Percentiles rank a stretch among this genome's conserved stretches.
Evolutionary conservation across 345 rosid genomes (phyloP).

Genomic region (Nephelium lappaceum): DNA sequence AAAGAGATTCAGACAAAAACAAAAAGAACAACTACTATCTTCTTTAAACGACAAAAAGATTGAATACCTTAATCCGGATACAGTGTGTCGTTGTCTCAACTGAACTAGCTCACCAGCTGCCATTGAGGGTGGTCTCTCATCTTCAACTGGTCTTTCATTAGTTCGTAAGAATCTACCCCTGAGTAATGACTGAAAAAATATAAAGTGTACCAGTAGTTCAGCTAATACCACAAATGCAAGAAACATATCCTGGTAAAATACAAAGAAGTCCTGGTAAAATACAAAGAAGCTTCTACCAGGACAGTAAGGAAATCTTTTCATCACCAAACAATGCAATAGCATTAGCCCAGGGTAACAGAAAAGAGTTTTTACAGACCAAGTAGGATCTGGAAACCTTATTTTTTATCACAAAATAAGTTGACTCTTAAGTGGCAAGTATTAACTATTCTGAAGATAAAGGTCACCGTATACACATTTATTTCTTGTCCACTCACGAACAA

Average conservation of each 20-base stretch:
- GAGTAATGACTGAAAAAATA: conserved; percentile 71
- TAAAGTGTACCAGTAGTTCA: conserved; percentile 24
- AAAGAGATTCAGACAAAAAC: too few species aligned
- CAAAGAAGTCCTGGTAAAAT: not conserved
- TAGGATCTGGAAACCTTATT: not conserved
- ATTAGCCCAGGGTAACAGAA: not conserved
- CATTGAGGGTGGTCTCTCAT: conserved; percentile 73
- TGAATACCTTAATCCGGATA: conserved; percentile 87
- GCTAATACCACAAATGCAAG: not conserved
- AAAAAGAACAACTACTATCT: not conserved
- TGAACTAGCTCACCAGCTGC: conserved; percentile 89
- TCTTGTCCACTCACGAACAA: not conserved
- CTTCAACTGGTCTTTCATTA: conserved; percentile 75
- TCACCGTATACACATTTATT: not conserved
- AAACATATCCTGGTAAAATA: conserved; percentile 4
- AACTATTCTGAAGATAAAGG: not conserved
- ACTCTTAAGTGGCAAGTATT: not conserved
- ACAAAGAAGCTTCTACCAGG: not conserved
- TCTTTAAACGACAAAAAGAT: conserved; percentile 9
- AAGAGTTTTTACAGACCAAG: not conserved
- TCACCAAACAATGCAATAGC: not conserved
- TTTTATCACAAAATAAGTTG: not conserved
- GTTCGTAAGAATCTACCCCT: conserved; percentile 92
- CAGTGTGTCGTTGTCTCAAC: conserved; percentile 86
- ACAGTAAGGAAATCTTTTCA: not conserved